These are phyloP conservation scores for Pichia deserticola DNA, from an alignment of 805 yeast genomes.

Conservation along the genomic window DNA sequence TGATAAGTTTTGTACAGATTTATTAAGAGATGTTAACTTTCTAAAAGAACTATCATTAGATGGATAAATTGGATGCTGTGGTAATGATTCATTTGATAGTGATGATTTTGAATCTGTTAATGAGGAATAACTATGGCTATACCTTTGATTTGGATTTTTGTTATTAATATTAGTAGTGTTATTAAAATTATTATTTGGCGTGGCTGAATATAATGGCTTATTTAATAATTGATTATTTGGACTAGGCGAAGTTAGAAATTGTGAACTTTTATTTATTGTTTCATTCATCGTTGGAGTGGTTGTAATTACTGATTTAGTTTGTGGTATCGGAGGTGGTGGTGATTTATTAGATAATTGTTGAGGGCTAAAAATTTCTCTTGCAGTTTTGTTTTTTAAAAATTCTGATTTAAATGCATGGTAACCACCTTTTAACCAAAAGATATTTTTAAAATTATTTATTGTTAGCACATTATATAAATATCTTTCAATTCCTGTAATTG, in stretches of 20 bases:
- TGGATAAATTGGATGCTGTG: neutral
- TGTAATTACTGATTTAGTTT: neutral
- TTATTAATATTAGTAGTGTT: neutral
- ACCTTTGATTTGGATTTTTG: neutral
- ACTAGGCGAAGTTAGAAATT: too few relatives aligned
- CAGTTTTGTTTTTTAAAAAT: neutral
- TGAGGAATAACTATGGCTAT: neutral
- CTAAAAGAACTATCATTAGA: neutral
- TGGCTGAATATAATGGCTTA: neutral
- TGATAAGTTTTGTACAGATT: neutral
- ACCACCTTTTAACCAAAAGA: slow-evolving; percentile 34
- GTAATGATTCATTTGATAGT: neutral
- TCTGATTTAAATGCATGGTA: slow-evolving; percentile 5
- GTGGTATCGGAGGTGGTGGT: slow-evolving; percentile 3
- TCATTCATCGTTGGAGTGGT: neutral
- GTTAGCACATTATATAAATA: neutral
- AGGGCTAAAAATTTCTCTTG: neutral
- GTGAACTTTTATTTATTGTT: neutral
- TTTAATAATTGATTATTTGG: too few relatives aligned
- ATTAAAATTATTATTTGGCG: neutral
- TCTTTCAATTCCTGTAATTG: slow-evolving; percentile 4
- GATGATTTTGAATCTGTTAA: neutral
- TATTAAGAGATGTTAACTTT: neutral
- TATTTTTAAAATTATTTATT: neutral
- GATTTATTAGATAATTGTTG: neutral